Evolutionary conservation across 768 basidiomycete genomes (phyloP).

Genomic region (Amanita pallidorosea): DNA sequence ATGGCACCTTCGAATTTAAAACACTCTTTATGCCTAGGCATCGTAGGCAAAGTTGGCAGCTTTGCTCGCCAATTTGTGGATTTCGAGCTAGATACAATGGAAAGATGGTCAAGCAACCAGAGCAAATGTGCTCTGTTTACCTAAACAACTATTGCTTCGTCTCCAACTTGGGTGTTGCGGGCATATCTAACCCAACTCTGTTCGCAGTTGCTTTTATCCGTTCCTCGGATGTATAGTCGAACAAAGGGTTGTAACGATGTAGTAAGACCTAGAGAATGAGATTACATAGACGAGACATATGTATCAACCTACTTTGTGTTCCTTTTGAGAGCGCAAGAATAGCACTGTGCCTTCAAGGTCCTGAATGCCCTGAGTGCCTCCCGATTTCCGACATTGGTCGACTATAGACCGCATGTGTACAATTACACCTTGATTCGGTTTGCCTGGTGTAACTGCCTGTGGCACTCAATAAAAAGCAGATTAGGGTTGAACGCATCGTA

Average conservation of each 20-base stretch:
- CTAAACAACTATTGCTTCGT: not conserved
- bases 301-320: constrained; percentile 51
- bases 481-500: constrained; percentile 15
- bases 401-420: constrained; percentile 45
- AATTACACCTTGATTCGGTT: constrained; percentile 31
- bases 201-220: constrained; percentile 76
- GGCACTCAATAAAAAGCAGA: constrained; percentile 1
- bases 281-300: not conserved
- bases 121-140: not conserved
- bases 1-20: too few relatives aligned
- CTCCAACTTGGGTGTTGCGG: constrained; percentile 24
- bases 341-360: constrained; percentile 51
- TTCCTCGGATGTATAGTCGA: constrained; percentile 73
- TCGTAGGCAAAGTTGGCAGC: too few relatives aligned
- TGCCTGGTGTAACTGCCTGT: constrained; percentile 20
- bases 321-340: constrained; percentile 64
- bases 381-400: constrained; percentile 24
- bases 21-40: too few relatives aligned
- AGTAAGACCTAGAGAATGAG: constrained; percentile 46
- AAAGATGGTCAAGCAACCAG: too few relatives aligned
- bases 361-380: constrained; percentile 19
- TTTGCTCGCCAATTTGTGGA: too few relatives aligned
- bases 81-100: too few relatives aligned
- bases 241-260: constrained; percentile 79
- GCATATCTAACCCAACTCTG: constrained; percentile 83